A percentile compares a stretch with the other conserved stretches of the same genome.
These are phyloP conservation scores for Exutisphaerella laricina DNA, from an alignment of 2,329 filamentous ascomycete species.

Conservation along the genomic window DNA sequence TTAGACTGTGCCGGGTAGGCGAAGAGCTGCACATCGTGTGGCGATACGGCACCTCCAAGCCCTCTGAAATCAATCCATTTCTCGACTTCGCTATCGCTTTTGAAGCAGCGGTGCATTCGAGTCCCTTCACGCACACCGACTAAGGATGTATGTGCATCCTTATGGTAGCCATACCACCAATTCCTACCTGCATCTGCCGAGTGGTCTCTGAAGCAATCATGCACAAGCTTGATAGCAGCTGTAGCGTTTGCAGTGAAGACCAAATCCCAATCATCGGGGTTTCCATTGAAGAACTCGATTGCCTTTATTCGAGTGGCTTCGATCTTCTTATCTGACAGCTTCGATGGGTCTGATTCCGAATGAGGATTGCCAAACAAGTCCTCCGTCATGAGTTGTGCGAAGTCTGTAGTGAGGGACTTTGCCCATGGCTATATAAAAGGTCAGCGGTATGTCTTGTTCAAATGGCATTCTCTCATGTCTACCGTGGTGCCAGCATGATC, in stretches of 20 bases:
- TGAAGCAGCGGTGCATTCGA: conserved; percentile 58
- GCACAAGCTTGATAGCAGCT: conserved; percentile 77
- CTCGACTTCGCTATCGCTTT: conserved; percentile 56
- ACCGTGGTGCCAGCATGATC: conserved; percentile 83
- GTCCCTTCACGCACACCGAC: conserved; percentile 72
- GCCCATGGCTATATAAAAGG: conserved; percentile 50
- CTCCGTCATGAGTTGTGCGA: conserved; percentile 67
- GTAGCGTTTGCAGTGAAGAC: conserved; percentile 90
- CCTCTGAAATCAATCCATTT: conserved; percentile 55
- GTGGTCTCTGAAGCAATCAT: conserved; percentile 65
- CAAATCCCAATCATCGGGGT: conserved; percentile 74
- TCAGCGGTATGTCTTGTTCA: conserved; percentile 2
- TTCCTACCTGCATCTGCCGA: conserved; percentile 42
- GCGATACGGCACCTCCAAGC: conserved; percentile 26
- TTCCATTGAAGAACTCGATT: conserved; percentile 72
- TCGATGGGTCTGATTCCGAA: conserved; percentile 75
- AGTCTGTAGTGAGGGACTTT: conserved; percentile 72
- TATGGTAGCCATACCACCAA: conserved; percentile 58
- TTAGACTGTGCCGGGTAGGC: conserved; percentile 88
- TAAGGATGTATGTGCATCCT: conserved; percentile 77
- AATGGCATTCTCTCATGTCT: background rate
- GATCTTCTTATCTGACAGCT: conserved; percentile 65
- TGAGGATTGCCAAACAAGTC: conserved; percentile 86
- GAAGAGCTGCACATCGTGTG: conserved; percentile 48
- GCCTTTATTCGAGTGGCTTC: conserved; percentile 71